Evolutionary conservation across 306 rosid genomes (phyloP), one percentile per base, ranked within the genome.

Genomic region (Inga leiocalycina): DNA sequence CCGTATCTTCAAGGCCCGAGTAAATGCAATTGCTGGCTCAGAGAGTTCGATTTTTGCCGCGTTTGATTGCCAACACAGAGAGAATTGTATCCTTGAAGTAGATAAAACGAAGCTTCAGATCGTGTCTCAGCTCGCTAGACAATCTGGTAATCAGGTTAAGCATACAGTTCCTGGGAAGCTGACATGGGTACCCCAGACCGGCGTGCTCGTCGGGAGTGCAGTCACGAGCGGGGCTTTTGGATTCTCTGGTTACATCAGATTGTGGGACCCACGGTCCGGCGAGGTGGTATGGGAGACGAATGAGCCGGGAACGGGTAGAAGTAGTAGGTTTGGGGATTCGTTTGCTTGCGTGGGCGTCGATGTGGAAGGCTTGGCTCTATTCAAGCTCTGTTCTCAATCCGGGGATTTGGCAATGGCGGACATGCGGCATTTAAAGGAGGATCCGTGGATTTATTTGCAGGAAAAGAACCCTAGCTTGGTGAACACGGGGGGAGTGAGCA

Each of bases 351-450:
- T 92, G 35, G 98, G 84, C 8, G 96, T 84, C 13, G 93, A 95
- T 62, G 81, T 72, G 62, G 98, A 93, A 17, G 89, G 83, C 76
- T 85, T 87, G 81, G 70, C 67, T 3, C 67, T 95, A 71, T 93
- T 92, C 80, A 95, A 93, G 89, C 74, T 95, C 5, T 95, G 98
- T 74, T 95, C 98, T 0, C 88, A 89, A 80, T 93, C 95, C 0
- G 97, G 98, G 45, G 98, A 95, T 87, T 85, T 95, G 82, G 98
- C 89, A 71, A 84, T 93, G 94, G 98, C 98, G 14, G 98, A 95
- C 14, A 46, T 95, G 89, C 86, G 97, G 68, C 86, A 84, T 14
- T 85, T 95, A 71, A 84, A 89, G 19, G 94, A 92, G 20, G 98
- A 95, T 86, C 98, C 96, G 27, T 95, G 98, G 98, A 78, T 91